Base-by-base conservation (phyloP, 345 rosid genomes). In the Hibiscus syriacus region DNA sequence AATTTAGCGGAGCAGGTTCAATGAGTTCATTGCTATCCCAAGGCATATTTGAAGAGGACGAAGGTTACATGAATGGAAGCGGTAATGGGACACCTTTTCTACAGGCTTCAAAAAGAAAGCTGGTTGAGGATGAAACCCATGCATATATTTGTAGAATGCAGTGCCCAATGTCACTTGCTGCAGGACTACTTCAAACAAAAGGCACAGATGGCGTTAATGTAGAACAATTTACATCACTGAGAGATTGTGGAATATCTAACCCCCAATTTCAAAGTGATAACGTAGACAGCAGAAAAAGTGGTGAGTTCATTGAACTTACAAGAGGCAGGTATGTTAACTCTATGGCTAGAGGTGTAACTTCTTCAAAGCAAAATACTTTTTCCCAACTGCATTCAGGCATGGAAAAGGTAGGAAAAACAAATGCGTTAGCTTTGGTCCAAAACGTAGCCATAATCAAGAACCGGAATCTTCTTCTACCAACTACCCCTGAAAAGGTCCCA, bases 21-120 rank as follows among this genome's bases (percentile, higher is more conserved):
- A 66, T 45, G 22, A 71, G 36, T 62, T 55, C 81, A 45, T 39
- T 62, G 9, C 30, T 54, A 67, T 43, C 22, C 67, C 80, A 72
- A 72, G 65, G 69, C 53, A 20, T 64, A 46, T 43, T 63, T 57
- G 79, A 60, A 60, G 32, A 7, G 39, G 55, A 75, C 67, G 76
- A 67, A 68, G 46, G 45, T 55, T 61, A 71, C 41, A 75, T 52
- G 68, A 75, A 75, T 36, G 58, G 77, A 73, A 53, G 39, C 69
- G 64, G 23, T 48, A 41, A 25, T 16, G 68, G 49, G 55, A 58
- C 65, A 13, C 53, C 30, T 60, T 46, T 49, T 73, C 65, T 67
- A 57, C 78, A 76, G 34, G 68, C 67, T 64, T 62, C 16, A 29
- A 83, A 84, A 80, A 88, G 73, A 79, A 73, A 29, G 73, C 81